Percentiles rank a stretch among this genome's conserved stretches.
phyloP scores from a whole-genome alignment of 1,139 yeast species.

The Sugiyamaella neomexicana region DNA sequence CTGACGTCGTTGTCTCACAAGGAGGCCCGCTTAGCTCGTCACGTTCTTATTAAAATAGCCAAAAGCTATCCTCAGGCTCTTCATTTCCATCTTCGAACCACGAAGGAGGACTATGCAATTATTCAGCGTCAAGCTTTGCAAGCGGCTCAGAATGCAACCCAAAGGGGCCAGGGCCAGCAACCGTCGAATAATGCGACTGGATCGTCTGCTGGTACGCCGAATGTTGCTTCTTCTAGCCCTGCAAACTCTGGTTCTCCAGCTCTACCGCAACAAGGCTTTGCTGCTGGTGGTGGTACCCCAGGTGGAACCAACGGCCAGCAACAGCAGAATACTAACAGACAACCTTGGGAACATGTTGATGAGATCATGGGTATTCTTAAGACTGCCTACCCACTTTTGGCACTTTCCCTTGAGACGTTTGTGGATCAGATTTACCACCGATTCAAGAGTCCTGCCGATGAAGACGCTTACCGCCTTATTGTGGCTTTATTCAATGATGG shows the following conservation, averaged over 20 bases:
- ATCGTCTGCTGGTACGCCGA: slow-evolving; percentile 17
- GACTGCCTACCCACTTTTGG: slow-evolving; percentile 92
- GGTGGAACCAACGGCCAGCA: slow-evolving; percentile 18
- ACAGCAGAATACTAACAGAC: slow-evolving; percentile 41
- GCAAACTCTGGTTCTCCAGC: slow-evolving; percentile 16
- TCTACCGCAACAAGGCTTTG: slow-evolving; percentile 22
- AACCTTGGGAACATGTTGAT: slow-evolving; percentile 94
- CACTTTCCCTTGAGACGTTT: slow-evolving; percentile 87
- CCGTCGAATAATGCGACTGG: slow-evolving; percentile 15
- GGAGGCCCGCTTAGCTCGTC: slow-evolving; percentile 87
- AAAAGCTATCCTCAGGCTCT: slow-evolving; percentile 96
- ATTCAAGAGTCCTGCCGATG: slow-evolving; percentile 93
- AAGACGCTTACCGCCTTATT: slow-evolving; percentile 91
- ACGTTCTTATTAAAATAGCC: slow-evolving; percentile 86
- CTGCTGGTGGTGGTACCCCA: slow-evolving; percentile 17
- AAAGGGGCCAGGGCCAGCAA: slow-evolving; percentile 18
- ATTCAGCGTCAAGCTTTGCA: slow-evolving; percentile 78
- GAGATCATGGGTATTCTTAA: slow-evolving; percentile 93
- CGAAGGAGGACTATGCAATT: slow-evolving; percentile 89
- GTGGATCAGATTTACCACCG: slow-evolving; percentile 95
- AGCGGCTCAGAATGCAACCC: slow-evolving; percentile 42
- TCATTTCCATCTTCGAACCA: slow-evolving; percentile 92
- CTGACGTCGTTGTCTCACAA: slow-evolving; percentile 85
- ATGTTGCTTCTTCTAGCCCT: slow-evolving; percentile 10
- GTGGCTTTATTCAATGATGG: slow-evolving; percentile 94